These are phyloP conservation scores for Kitagawia praeruptora DNA, from an alignment of 129 eudicot species.

Conservation along the genomic window DNA sequence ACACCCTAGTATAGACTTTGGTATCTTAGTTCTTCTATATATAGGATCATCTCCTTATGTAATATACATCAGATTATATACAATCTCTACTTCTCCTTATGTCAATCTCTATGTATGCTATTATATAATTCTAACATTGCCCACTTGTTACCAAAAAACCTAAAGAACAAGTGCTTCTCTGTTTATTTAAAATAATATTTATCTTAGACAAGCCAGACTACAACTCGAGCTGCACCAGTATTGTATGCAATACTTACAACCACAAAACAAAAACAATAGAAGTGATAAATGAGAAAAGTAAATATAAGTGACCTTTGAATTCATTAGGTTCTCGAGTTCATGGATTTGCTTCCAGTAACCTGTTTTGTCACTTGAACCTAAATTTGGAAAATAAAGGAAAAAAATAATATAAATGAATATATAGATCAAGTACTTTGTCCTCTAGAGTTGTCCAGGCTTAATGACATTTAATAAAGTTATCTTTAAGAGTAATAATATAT, in stretches of 20 bases:
- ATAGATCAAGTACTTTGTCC: neutral
- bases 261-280: neutral
- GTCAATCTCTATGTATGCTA: too few species aligned
- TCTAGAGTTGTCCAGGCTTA: neutral
- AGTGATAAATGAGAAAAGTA: neutral
- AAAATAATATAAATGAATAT: neutral
- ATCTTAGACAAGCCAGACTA: neutral
- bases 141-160: neutral
- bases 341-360: conserved; percentile 56
- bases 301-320: conserved; percentile 56
- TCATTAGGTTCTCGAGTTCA: conserved; percentile 59
- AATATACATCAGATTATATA: too few species aligned
- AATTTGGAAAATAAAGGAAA: neutral
- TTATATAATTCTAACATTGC: too few species aligned
- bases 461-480: neutral
- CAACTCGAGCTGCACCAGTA: neutral
- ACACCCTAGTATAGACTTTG: too few species aligned
- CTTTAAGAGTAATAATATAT: neutral
- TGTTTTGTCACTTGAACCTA: conserved; percentile 37
- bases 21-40: too few species aligned
- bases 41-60: too few species aligned
- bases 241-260: neutral
- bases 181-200: neutral
- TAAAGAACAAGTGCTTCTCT: neutral
- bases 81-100: too few species aligned